These are phyloP conservation scores for Eimeria sp. DNA, from an alignment of 169 alveolate genomes.

Conservation along the genomic window DNA sequence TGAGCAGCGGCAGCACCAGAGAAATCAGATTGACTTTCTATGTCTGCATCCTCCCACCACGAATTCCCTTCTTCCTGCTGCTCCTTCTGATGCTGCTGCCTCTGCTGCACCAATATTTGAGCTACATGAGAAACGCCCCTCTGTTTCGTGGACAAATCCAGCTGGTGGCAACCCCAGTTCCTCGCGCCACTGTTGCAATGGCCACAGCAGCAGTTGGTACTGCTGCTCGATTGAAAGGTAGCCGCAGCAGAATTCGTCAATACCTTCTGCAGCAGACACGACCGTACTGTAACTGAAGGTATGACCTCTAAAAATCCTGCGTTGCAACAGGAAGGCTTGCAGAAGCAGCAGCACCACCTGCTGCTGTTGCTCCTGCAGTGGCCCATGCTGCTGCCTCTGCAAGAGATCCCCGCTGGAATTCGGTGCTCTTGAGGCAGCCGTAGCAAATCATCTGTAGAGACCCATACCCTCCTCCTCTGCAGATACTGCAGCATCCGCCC, in stretches of 20 bases:
- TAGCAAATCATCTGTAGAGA: neutral
- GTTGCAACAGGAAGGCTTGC: neutral
- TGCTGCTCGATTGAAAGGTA: neutral
- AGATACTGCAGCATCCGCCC: neutral
- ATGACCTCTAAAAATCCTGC: neutral
- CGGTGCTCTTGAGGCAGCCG: neutral
- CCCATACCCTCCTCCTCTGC: neutral
- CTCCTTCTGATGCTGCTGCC: slow-evolving; percentile 34
- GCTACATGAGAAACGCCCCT: neutral
- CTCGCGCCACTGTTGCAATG: neutral
- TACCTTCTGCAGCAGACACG: neutral
- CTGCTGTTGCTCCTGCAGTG: neutral
- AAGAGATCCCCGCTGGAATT: neutral
- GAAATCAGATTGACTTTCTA: neutral
- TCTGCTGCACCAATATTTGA: neutral
- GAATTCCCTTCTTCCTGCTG: neutral
- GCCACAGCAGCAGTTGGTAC: neutral
- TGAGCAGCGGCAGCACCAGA: neutral
- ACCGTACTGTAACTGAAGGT: neutral
- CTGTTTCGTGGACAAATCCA: neutral
- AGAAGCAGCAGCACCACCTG: neutral
- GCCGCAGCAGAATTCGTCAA: neutral
- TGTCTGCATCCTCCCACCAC: slow-evolving; percentile 68
- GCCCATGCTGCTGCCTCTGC: neutral
- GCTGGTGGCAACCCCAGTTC: neutral